Evolutionary conservation across 1,284 basidiomycete genomes (phyloP).

Genomic region (Ustilago xerochloae): DNA sequence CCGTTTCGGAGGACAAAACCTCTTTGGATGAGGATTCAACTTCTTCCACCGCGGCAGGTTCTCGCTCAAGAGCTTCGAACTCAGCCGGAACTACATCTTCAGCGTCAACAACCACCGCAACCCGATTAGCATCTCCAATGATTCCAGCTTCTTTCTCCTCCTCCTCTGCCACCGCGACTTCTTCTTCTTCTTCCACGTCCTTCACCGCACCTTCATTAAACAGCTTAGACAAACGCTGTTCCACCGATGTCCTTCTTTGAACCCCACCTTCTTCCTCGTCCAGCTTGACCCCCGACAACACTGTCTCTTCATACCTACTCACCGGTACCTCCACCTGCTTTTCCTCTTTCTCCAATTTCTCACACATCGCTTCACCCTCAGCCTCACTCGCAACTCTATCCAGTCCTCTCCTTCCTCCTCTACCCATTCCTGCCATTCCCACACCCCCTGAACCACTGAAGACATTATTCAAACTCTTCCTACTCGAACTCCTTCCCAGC

Average conservation of each 20-base stretch:
- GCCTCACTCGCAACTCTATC: constrained; percentile 37
- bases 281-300: not conserved
- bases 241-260: constrained; percentile 11
- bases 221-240: constrained; percentile 28
- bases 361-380: constrained; percentile 23
- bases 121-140: no score
- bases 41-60: no score
- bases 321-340: constrained; percentile 11
- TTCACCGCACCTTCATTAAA: constrained; percentile 2
- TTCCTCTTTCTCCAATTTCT: constrained; percentile 10
- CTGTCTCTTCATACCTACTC: constrained; percentile 16
- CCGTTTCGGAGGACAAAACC: no score
- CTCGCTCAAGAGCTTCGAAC: not conserved
- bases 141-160: not conserved
- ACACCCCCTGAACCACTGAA: constrained; percentile 7
- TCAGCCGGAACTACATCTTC: not conserved
- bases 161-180: not conserved
- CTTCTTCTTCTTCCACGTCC: not conserved
- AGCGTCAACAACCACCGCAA: no score
- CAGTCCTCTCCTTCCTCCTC: constrained; percentile 15
- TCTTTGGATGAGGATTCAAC: no score
- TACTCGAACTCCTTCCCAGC: constrained; percentile 24
- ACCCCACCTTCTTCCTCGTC: constrained; percentile 3
- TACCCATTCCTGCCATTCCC: not conserved
- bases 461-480: constrained; percentile 24